Conservation (phyloP, 208 protist species). For the Porcisia deanei region DNA sequence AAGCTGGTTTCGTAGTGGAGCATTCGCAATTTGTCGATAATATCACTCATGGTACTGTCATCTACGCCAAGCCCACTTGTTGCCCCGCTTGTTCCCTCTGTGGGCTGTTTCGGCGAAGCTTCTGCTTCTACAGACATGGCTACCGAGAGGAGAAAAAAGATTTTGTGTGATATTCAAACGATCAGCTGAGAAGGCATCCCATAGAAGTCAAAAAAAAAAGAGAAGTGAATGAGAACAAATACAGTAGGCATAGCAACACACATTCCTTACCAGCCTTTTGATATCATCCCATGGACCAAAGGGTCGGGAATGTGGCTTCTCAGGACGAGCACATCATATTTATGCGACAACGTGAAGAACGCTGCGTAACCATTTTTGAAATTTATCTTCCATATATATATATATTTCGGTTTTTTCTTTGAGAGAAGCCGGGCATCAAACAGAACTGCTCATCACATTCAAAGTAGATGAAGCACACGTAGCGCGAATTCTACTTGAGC, state of each 20-base stretch:
- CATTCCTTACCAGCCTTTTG: background rate
- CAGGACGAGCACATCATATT: background rate
- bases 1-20: constrained; percentile 85
- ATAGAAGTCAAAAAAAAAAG: background rate
- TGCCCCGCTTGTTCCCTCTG: constrained; percentile 4
- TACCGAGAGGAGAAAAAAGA: background rate
- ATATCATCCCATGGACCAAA: background rate
- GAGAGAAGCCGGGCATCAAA: background rate
- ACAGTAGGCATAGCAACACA: background rate
- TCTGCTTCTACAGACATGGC: constrained; percentile 24
- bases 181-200: background rate
- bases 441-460: background rate
- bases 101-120: constrained; percentile 4
- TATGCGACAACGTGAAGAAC: background rate
- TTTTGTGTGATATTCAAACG: background rate
- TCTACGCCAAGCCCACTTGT: constrained; percentile 34
- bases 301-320: background rate
- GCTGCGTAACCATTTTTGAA: no score
- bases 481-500: no score
- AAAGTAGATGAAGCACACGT: background rate
- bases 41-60: constrained; percentile 81
- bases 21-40: constrained; percentile 86
- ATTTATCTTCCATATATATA: no score
- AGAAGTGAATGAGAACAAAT: background rate
- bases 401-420: background rate